phyloP scores from a whole-genome alignment of 257 asterid species.

The Nyctanthes arbortristis region DNA sequence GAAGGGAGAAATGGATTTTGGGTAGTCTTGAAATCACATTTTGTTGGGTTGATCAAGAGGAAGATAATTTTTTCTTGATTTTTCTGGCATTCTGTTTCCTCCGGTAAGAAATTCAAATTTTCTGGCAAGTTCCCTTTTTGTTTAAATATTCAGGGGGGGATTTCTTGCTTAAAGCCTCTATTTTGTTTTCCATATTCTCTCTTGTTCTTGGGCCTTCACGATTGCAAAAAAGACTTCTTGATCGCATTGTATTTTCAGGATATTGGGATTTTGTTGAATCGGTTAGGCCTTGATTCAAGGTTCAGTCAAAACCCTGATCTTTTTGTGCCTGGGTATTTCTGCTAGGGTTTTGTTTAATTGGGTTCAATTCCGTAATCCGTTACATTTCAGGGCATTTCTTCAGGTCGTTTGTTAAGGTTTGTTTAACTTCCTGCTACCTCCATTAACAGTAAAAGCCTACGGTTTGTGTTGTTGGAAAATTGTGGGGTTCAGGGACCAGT shows the following conservation, averaged over 20 bases:
- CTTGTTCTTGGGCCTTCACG: background rate
- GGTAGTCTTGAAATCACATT: conserved; percentile 26
- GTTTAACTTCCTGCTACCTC: conserved; percentile 10
- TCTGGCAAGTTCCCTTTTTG: background rate
- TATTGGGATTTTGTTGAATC: conserved; percentile 12
- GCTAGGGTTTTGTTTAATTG: conserved; percentile 3
- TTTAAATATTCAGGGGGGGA: background rate
- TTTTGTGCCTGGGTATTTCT: background rate
- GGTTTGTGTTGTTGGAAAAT: conserved; percentile 23
- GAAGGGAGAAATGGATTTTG: conserved; percentile 18
- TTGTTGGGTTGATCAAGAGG: conserved; percentile 24
- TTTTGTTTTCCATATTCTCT: conserved; percentile 4
- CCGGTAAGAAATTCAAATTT: conserved; percentile 33
- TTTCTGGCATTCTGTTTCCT: conserved; percentile 9
- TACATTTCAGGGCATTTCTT: background rate
- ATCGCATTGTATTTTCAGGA: conserved; percentile 5
- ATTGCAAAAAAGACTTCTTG: conserved; percentile 5
- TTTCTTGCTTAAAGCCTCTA: conserved; percentile 14
- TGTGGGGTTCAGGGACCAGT: conserved; percentile 6
- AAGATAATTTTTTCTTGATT: conserved; percentile 18
- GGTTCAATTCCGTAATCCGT: background rate
- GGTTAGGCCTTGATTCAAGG: background rate
- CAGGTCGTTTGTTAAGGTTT: conserved; percentile 10
- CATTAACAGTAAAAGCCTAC: conserved; percentile 1
- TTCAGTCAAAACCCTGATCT: conserved; percentile 7